phyloP scores from a whole-genome alignment of 306 rosid genomes.

The Vigna mungo region DNA sequence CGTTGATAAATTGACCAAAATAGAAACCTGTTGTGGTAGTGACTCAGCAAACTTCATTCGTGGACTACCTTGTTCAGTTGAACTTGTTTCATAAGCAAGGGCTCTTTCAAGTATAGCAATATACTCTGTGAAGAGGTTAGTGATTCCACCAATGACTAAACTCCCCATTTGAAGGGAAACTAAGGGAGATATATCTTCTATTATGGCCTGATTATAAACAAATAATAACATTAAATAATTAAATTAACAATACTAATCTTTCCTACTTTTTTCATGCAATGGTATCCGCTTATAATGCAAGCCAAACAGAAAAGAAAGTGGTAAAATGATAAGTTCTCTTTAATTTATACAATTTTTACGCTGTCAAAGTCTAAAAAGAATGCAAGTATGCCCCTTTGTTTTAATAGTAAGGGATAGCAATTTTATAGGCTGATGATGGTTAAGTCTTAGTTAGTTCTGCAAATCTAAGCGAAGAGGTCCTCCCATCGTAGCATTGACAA shows the following conservation, averaged over 20 bases:
- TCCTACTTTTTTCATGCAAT: background rate
- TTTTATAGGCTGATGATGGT: background rate
- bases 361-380: background rate
- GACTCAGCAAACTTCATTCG: conserved; percentile 58
- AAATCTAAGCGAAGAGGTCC: background rate
- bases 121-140: conserved; percentile 63
- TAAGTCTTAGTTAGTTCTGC: background rate
- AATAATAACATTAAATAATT: background rate
- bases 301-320: background rate
- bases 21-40: conserved; percentile 62
- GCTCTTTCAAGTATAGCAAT: conserved; percentile 57
- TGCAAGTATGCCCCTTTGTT: background rate
- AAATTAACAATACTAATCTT: background rate
- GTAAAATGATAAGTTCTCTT: background rate
- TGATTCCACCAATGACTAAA: conserved; percentile 57
- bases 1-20: conserved; percentile 71
- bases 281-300: background rate
- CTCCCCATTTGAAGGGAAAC: conserved; percentile 64
- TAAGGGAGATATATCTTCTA: conserved; percentile 62
- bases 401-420: background rate
- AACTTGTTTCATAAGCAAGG: conserved; percentile 46
- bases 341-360: background rate
- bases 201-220: conserved; percentile 51
- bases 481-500: background rate
- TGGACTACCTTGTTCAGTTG: conserved; percentile 46